These are phyloP conservation scores for Melaleuca alternifolia DNA, from an alignment of 345 rosid genomes.

Conservation along the genomic window DNA sequence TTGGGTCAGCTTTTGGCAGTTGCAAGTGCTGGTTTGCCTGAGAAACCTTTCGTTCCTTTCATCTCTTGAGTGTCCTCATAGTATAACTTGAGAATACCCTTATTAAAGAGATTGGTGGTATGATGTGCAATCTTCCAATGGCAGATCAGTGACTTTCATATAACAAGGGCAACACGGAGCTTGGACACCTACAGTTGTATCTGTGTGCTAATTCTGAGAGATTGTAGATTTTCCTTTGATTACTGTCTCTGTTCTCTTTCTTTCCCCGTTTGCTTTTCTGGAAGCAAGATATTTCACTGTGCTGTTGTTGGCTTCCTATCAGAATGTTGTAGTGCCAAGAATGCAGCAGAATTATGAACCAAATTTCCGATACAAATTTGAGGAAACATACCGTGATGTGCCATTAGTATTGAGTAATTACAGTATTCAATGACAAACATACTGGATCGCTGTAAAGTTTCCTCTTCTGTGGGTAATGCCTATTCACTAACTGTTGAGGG, in stretches of 20 bases:
- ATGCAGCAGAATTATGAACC: neutral
- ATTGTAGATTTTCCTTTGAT: neutral
- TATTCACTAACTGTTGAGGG: neutral
- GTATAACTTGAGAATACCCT: neutral
- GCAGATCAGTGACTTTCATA: neutral
- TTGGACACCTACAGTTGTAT: neutral
- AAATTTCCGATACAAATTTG: neutral
- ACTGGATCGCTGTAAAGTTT: neutral
- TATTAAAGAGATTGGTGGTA: neutral
- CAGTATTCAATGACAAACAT: neutral
- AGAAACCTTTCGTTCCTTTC: neutral
- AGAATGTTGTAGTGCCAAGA: neutral
- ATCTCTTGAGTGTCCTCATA: neutral
- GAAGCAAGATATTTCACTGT: neutral
- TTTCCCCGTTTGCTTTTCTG: neutral
- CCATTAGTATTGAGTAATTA: neutral
- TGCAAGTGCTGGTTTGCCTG: neutral
- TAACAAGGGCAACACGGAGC: neutral
- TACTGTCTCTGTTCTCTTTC: neutral
- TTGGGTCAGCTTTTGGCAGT: neutral
- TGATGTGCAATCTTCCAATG: neutral
- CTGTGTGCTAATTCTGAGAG: neutral
- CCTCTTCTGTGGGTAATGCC: neutral
- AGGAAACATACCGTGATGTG: neutral
- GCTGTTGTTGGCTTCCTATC: neutral